Conservation (phyloP, 371 early-diverging fungal genomes). For the Mucor plumbeus region DNA sequence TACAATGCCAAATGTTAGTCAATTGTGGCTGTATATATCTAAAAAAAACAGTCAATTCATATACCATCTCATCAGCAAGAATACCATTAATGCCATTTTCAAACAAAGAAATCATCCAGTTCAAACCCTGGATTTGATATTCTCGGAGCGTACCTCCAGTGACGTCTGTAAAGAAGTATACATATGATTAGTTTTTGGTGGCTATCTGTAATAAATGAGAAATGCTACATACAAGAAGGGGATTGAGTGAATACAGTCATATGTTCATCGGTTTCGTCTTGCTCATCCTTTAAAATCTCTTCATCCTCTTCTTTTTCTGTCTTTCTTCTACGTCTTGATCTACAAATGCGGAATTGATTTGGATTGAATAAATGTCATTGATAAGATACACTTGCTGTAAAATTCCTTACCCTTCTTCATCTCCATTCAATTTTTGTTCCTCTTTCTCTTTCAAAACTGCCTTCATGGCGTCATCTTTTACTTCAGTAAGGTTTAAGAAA, state of each 20-base stretch:
- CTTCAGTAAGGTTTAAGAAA: slow-evolving; percentile 65
- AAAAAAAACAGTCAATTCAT: not conserved
- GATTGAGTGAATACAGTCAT: slow-evolving; percentile 86
- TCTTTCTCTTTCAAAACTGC: slow-evolving; percentile 50
- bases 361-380: not conserved
- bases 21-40: not conserved
- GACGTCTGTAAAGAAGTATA: slow-evolving; percentile 62
- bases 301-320: slow-evolving; percentile 98
- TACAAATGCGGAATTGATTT: slow-evolving; percentile 18
- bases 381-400: not conserved
- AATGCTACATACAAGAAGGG: slow-evolving; percentile 70
- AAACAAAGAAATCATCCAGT: slow-evolving; percentile 98
- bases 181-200: too few species aligned
- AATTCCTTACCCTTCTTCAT: slow-evolving; percentile 44
- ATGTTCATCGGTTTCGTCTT: slow-evolving; percentile 60
- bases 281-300: slow-evolving; percentile 79
- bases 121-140: slow-evolving; percentile 98
- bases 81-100: slow-evolving; percentile 99
- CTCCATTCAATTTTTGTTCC: slow-evolving; percentile 36
- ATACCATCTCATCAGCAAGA: slow-evolving; percentile 99
- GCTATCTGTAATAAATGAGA: not conserved
- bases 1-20: not conserved
- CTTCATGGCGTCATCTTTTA: slow-evolving; percentile 49
- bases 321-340: slow-evolving; percentile 84
- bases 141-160: slow-evolving; percentile 90